Evolutionary conservation across 768 basidiomycete genomes (phyloP).

Genomic region (Dacryopinax spathularia): DNA sequence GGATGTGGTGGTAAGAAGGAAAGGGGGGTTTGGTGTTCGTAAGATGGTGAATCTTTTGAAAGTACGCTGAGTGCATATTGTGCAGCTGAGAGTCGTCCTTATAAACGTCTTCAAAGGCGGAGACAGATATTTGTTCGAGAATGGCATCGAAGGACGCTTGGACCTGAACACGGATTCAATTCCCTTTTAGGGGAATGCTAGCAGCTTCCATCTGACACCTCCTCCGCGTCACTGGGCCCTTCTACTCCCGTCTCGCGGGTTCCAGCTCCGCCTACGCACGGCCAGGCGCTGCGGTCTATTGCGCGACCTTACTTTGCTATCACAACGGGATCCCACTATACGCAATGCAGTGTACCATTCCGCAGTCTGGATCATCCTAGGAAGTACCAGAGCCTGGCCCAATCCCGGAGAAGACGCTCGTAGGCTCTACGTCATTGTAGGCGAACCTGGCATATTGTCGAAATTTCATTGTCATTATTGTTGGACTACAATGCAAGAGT

Average conservation of each 20-base stretch:
- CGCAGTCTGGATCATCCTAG: neutral
- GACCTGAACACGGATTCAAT: neutral
- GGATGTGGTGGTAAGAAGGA: neutral
- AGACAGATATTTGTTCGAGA: slow-evolving; percentile 3
- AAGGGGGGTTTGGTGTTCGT: neutral
- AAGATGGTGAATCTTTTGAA: too few species aligned
- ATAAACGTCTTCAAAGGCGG: neutral
- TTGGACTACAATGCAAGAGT: neutral
- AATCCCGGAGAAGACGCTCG: neutral
- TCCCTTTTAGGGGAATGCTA: neutral
- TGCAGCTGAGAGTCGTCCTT: neutral
- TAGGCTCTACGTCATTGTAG: neutral
- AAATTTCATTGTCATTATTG: neutral
- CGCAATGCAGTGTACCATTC: neutral
- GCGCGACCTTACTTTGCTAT: too few species aligned
- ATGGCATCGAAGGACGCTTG: slow-evolving; percentile 4
- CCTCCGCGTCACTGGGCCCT: neutral
- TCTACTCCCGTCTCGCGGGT: neutral
- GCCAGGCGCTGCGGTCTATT: neutral
- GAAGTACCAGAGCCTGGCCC: neutral
- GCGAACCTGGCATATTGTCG: neutral
- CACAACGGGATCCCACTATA: too few species aligned
- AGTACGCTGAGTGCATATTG: too few species aligned
- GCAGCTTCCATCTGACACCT: slow-evolving; percentile 1
- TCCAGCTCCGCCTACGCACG: neutral